A percentile compares a stretch with the other conserved stretches of the same genome.
Conservation (phyloP, 768 basidiomycete species). For the Hemileccinum impolitum region DNA sequence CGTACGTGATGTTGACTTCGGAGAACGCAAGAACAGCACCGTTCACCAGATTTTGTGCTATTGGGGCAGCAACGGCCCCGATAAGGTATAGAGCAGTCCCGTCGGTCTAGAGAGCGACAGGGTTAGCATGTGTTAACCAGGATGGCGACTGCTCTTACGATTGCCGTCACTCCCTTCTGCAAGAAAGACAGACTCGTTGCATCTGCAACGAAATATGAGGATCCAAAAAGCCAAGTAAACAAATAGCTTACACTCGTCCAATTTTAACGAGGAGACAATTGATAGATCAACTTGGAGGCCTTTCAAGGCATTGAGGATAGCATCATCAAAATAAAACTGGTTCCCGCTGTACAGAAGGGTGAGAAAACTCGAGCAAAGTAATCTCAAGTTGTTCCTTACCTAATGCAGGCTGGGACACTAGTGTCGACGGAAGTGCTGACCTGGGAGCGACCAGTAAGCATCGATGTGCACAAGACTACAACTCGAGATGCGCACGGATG, state of each 20-base stretch:
- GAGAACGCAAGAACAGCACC: constrained; percentile 51
- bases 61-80: constrained; percentile 65
- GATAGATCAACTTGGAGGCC: constrained; percentile 56
- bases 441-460: constrained; percentile 27
- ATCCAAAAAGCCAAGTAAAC: background rate
- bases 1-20: constrained; percentile 57
- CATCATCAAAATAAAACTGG: constrained; percentile 58
- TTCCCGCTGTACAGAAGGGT: constrained; percentile 44
- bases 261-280: constrained; percentile 49
- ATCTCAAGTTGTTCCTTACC: constrained; percentile 31
- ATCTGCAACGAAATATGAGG: constrained; percentile 35
- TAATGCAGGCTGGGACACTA: constrained; percentile 53
- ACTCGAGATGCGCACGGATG: constrained; percentile 38
- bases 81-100: constrained; percentile 61
- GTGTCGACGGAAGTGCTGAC: constrained; percentile 54
- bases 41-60: constrained; percentile 63
- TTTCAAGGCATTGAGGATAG: constrained; percentile 61
- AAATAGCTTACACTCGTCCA: constrained; percentile 62
- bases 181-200: constrained; percentile 54
- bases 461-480: background rate
- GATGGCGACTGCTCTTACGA: constrained; percentile 34
- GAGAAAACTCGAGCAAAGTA: background rate
- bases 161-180: constrained; percentile 53
- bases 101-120: constrained; percentile 45
- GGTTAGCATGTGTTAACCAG: constrained; percentile 2